Evolutionary conservation across 2,329 filamentous ascomycete genomes (phyloP).

Genomic region (Sphaceloma murrayae): DNA sequence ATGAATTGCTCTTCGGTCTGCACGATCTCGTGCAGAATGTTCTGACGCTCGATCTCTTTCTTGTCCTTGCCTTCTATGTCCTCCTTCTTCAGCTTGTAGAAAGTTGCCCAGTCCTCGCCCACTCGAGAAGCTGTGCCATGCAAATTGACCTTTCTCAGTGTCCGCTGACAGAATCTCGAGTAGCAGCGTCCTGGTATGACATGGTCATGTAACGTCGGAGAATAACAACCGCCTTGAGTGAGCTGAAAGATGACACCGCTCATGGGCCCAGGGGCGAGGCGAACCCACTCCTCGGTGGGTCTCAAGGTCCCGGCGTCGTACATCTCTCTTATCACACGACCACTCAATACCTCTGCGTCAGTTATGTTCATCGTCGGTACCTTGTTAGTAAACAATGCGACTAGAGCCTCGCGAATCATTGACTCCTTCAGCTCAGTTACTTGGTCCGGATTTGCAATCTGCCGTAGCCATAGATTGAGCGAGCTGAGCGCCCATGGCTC

Average conservation of each 20-base stretch:
- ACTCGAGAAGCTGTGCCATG: slow-evolving; percentile 61
- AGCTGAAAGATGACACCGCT: slow-evolving; percentile 90
- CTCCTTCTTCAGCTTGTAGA: slow-evolving; percentile 74
- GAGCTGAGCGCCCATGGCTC: slow-evolving; percentile 91
- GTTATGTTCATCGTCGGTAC: slow-evolving; percentile 98
- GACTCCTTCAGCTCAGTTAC: slow-evolving; percentile 80
- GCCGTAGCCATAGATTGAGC: slow-evolving; percentile 77
- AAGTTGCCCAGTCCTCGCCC: slow-evolving; percentile 73
- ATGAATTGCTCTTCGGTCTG: slow-evolving; percentile 88
- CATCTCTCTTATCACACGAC: slow-evolving; percentile 70
- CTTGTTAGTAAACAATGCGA: slow-evolving; percentile 84
- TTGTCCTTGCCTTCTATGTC: slow-evolving; percentile 60
- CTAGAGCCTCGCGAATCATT: slow-evolving; percentile 75
- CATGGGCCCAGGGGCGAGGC: slow-evolving; percentile 69
- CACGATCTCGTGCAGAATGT: slow-evolving; percentile 90
- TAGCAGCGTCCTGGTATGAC: slow-evolving; percentile 70
- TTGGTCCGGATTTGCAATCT: slow-evolving; percentile 66
- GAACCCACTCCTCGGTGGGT: slow-evolving; percentile 95
- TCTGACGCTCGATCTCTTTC: slow-evolving; percentile 88
- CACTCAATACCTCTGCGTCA: slow-evolving; percentile 80
- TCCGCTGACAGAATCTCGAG: slow-evolving; percentile 85
- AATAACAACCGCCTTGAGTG: slow-evolving; percentile 84
- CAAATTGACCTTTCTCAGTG: slow-evolving; percentile 86
- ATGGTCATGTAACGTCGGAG: slow-evolving; percentile 66
- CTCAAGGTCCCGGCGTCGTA: slow-evolving; percentile 66